Evolutionary conservation across 805 yeast genomes (phyloP), one percentile per base, ranked within the genome.

Genomic region (Kazachstania viticola): DNA sequence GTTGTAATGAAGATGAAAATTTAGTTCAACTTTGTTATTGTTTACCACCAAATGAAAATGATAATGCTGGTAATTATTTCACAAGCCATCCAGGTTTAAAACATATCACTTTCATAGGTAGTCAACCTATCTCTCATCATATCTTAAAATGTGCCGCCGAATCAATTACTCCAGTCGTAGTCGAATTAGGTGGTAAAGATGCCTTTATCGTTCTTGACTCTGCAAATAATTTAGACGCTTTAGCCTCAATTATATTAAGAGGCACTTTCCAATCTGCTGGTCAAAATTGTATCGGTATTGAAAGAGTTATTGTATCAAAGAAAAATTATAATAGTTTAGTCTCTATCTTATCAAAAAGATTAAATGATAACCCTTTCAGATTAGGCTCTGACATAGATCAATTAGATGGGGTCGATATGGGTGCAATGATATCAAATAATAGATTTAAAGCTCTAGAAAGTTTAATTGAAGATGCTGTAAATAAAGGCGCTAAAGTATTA

Each of bases 211-310:
- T 87, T 3, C 67, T 91, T 41, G 96, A 88, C 48, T 91, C 83
- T 44, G 79, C 72, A 25, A 62, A 71, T 39, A 19, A 76, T 41
- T 42, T 71, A 26, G 56, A 65, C 7, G 58, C 67, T 4, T 60
- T 79, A 26, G 76, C 94, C 0, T 82, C 95, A 12, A 75, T 85
- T 17, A 69, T 91, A 25, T 69, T 91, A 79, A 69, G 99, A 49
- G 99, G 98, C 22, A 79, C 95, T 1, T 91, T 88, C 63, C 99
- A 91, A 60, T 80, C 94, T 33, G 81, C 95, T 0, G 99, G 99
- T 9, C 99, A 91, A 60, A 91, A 91, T 54, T 91, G 99, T 61
- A 91, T 91, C 48, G 97, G 99, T 24, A 81, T 91, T 33, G 99
- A 91, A 60, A 69, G 98, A 36, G 93, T 91, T 5, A 78, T 91